These are phyloP conservation scores for Dryas alaskensis DNA, from an alignment of 306 rosid species.

Conservation along the genomic window DNA sequence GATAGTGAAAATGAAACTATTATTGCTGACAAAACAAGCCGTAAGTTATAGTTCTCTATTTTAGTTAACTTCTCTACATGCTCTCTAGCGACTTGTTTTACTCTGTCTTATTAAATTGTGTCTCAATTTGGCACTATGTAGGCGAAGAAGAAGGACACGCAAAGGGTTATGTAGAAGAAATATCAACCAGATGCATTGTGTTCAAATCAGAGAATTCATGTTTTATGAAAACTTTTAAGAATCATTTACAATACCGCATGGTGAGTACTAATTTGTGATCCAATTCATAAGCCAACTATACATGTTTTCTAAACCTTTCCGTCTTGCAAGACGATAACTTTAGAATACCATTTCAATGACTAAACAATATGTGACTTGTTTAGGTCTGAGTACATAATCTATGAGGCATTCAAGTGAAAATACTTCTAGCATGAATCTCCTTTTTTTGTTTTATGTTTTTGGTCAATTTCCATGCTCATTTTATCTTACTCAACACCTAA, in stretches of 20 bases:
- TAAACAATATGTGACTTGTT: too few species aligned
- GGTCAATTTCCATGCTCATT: too few species aligned
- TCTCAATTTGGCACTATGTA: neutral
- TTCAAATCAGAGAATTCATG: constrained; percentile 16
- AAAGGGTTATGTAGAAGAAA: neutral
- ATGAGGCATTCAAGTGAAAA: too few species aligned
- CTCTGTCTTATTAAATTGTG: neutral
- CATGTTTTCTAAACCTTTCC: neutral
- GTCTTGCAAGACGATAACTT: neutral
- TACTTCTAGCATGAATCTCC: too few species aligned
- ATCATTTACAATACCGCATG: neutral
- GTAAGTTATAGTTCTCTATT: too few species aligned
- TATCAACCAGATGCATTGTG: neutral
- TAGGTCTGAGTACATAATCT: too few species aligned
- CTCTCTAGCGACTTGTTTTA: neutral
- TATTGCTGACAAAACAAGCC: too few species aligned
- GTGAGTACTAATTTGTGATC: constrained; percentile 1
- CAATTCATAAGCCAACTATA: neutral
- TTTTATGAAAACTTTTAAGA: neutral
- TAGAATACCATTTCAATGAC: neutral
- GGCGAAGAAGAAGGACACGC: neutral
- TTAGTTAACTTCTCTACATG: neutral
- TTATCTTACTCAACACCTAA: too few species aligned
- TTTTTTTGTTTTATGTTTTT: too few species aligned
- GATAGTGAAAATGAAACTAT: too few species aligned